Base-by-base conservation (phyloP, 768 basidiomycete genomes). In the Chalciporus chontae region DNA sequence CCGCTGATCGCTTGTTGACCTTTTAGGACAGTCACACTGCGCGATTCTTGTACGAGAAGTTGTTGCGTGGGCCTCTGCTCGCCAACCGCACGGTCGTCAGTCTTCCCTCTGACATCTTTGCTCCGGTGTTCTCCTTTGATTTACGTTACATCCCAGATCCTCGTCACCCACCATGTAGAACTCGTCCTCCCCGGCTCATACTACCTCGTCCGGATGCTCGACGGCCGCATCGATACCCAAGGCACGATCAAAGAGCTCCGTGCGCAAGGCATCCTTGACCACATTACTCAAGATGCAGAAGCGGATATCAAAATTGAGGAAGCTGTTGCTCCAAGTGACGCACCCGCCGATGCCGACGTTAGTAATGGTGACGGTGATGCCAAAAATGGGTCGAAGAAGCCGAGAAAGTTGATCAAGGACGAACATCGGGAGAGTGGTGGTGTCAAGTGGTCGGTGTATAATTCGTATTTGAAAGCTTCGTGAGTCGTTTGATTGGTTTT, bases 121-220 rank as follows among this genome's bases (percentile, higher is more conserved):
- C 10, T 29, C 8, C 10, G 29, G 29, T 11, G 10, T 31, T 31
- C 10, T 1, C 27, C 27, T 10, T 8, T 52, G 29, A 55, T 43
- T 18, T 24, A 3, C 24, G 1, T 10, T 9, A 4, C 21, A 21
- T 21, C 21, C 3, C 51, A 83, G 83, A 70, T 85, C 36, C 73
- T 86, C 4, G 89, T 93, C 31, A 90, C 89, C 0, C 90, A 93
- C 53, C 90, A 92, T 59, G 83, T 92, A 23, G 87, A 91, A 43
- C 77, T 94, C 1, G 83, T 92, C 15, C 77, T 90, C 7, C 84
- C 89, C 0, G 83, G 81, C 0, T 79, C 86, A 0, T 61, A 83
- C 57, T 90, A 90, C 58, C 69, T 92, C 3, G 76, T 91, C 7
- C 80, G 87, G 23, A 84, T 92, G 78, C 73, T 89, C 2, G 89